Evolutionary conservation across 1,284 basidiomycete species (phyloP).

Genomic region (Hortiboletus rubellus): DNA sequence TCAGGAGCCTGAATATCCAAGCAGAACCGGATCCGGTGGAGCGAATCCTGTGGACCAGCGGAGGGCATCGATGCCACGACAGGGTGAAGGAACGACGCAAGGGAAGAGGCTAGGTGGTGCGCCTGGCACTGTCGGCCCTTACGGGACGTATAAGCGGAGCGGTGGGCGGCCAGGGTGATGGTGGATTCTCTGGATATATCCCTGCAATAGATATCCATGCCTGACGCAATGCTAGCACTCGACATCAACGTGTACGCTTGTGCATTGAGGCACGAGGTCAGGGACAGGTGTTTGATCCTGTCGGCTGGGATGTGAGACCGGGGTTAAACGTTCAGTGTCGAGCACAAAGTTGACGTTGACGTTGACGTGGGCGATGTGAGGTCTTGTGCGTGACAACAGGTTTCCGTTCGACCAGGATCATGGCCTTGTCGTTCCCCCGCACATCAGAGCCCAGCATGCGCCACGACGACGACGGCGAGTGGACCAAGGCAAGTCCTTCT

Average conservation of each 20-base stretch:
- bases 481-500: slow-evolving; percentile 23
- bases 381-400: slow-evolving; percentile 3
- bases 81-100: slow-evolving; percentile 31
- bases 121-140: slow-evolving; percentile 47
- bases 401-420: slow-evolving; percentile 1
- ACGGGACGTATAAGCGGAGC: slow-evolving; percentile 44
- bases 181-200: background rate
- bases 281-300: no score
- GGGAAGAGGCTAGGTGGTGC: slow-evolving; percentile 39
- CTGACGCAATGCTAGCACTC: no score
- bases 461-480: slow-evolving; percentile 13
- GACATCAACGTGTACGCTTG: no score
- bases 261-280: no score
- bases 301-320: background rate
- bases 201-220: background rate
- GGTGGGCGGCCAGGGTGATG: slow-evolving; percentile 14
- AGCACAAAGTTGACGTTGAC: slow-evolving; percentile 4
- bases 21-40: slow-evolving; percentile 5
- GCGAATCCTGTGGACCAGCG: slow-evolving; percentile 15
- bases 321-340: background rate
- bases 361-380: slow-evolving; percentile 6
- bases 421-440: slow-evolving; percentile 9
- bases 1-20: slow-evolving; percentile 20
- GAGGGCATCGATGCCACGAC: slow-evolving; percentile 17
- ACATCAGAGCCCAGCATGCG: background rate